Base-by-base conservation (phyloP, 2,329 filamentous ascomycete species). In the Colletotrichum lini region DNA sequence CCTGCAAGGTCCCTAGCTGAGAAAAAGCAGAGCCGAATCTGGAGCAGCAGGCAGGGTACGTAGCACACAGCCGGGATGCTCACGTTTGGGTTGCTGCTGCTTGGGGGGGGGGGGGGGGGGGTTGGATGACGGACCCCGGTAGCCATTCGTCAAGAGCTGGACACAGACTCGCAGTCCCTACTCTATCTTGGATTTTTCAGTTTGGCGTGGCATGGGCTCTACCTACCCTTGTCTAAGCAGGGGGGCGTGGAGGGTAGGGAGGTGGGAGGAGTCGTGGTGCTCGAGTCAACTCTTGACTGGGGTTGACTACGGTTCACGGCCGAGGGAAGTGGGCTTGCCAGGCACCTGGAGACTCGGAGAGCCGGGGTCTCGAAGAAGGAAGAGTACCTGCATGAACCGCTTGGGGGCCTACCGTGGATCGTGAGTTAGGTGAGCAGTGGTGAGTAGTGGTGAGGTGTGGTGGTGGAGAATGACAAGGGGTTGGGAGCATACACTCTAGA, bases 321-420 rank as follows among this genome's bases (percentile, higher is more conserved):
- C 67, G 62, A 70, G 52, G 45, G 45, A 13, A 53, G 57, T 58
- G 60, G 52, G 38, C 35, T 26, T 50, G 67, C 67, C 68, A 71
- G 68, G 58, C 68, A 68, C 59, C 68, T 68, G 57, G 68, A 52
- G 42, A 52, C 42, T 70, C 52, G 44, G 18, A 30, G 67, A 60
- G 56, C 63, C 26, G 57, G 58, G 54, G 49, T 23, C 12, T 54
- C 38, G 23, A 26, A 47, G 62, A 71, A 73, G 72, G 61, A 73
- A 73, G 52, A 69, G 66, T 69, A 73, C 72, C 70, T 73, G 72
- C 72, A 73, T 72, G 72, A 73, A 73, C 72, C 62, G 59, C 63
- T 66, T 69, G 52, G 30, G 45, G 38, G 68, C 68, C 56, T 67
- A 52, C 57, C 58, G 50, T 40, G 68, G 65, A 71, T 71, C 65